phyloP scores from a whole-genome alignment of 768 basidiomycete genomes.

The Strobilomyces confusus region DNA sequence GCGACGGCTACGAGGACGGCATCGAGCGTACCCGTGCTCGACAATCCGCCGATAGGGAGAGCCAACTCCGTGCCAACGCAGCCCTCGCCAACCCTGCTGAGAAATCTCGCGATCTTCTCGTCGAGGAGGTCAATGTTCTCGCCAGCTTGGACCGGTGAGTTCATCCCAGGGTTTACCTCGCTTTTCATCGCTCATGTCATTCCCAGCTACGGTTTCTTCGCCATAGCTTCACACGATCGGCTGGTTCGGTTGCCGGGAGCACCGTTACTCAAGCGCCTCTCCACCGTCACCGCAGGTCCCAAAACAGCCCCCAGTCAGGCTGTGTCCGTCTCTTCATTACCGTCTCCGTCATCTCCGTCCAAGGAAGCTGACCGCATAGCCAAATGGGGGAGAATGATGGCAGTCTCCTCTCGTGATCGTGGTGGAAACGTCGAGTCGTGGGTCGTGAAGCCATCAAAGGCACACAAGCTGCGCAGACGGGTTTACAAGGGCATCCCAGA shows the following conservation, averaged over 20 bases:
- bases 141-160: constrained; percentile 83
- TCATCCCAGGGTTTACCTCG: neutral
- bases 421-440: constrained; percentile 79
- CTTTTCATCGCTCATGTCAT: constrained; percentile 12
- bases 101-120: constrained; percentile 62
- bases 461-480: constrained; percentile 64
- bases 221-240: constrained; percentile 76
- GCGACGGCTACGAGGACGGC: constrained; percentile 93
- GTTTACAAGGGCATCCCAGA: constrained; percentile 97
- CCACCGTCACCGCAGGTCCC: constrained; percentile 42
- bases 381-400: constrained; percentile 94
- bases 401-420: constrained; percentile 58
- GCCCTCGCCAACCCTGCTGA: constrained; percentile 55
- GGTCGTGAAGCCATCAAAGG: constrained; percentile 62
- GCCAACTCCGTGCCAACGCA: constrained; percentile 54
- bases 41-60: constrained; percentile 49
- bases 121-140: constrained; percentile 71
- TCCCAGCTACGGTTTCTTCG: constrained; percentile 88
- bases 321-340: constrained; percentile 43
- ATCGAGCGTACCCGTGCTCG: constrained; percentile 88
- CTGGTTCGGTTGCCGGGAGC: constrained; percentile 65
- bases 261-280: constrained; percentile 58
- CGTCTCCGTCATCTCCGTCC: constrained; percentile 40
- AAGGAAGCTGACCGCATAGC: constrained; percentile 76
- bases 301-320: constrained; percentile 44